Conservation (phyloP, 2,329 filamentous ascomycete species). For the Sporothrix pseudoabietina region DNA sequence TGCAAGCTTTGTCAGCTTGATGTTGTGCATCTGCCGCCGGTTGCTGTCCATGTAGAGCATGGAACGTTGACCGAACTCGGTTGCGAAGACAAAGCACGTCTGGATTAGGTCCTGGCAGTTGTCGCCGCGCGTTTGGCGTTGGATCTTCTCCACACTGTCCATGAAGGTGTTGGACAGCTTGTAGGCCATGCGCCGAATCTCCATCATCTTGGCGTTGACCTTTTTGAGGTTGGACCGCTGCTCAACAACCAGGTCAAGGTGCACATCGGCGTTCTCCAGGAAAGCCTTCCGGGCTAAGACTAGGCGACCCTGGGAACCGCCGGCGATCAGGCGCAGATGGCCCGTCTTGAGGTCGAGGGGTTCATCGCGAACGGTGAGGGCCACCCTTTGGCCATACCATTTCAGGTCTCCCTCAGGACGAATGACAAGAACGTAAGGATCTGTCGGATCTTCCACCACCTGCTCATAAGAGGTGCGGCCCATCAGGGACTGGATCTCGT, state of each 20-base stretch:
- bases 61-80: conserved; percentile 94
- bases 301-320: conserved; percentile 78
- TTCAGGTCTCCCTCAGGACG: conserved; percentile 74
- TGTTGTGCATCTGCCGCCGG: conserved; percentile 92
- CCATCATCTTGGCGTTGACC: conserved; percentile 86
- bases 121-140: conserved; percentile 78
- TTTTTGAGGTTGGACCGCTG: conserved; percentile 90
- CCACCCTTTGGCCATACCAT: conserved; percentile 80
- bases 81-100: conserved; percentile 98
- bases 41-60: conserved; percentile 96
- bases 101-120: conserved; percentile 96
- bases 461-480: conserved; percentile 64
- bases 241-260: conserved; percentile 86
- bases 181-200: conserved; percentile 93
- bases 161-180: conserved; percentile 97
- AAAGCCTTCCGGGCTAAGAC: conserved; percentile 78
- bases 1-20: conserved; percentile 89
- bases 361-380: conserved; percentile 72
- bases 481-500: conserved; percentile 83
- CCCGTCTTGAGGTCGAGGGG: conserved; percentile 83
- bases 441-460: conserved; percentile 69
- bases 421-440: conserved; percentile 84
- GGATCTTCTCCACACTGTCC: conserved; percentile 94
- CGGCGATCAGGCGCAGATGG: conserved; percentile 83
- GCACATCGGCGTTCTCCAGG: conserved; percentile 74